Conservation (phyloP, 2,329 filamentous ascomycete species). For the Xylaria sp. region DNA sequence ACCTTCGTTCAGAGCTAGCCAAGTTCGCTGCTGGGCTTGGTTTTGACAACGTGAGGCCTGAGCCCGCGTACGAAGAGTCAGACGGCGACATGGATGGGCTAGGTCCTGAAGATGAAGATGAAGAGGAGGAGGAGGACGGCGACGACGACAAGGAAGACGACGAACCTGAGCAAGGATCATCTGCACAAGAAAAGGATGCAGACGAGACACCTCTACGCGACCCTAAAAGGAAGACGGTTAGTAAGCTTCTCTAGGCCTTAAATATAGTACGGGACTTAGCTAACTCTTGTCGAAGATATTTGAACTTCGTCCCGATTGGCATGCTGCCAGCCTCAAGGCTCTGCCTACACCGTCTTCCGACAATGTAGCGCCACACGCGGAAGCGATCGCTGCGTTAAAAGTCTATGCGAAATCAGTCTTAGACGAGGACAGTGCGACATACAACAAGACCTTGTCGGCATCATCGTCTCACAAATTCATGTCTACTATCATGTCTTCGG, state of each 20-base stretch:
- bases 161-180: slow-evolving; percentile 37
- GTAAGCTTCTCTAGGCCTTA: slow-evolving; percentile 38
- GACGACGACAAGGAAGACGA: slow-evolving; percentile 41
- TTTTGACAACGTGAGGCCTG: slow-evolving; percentile 47
- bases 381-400: slow-evolving; percentile 57
- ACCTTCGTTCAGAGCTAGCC: slow-evolving; percentile 53
- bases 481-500: slow-evolving; percentile 94
- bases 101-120: slow-evolving; percentile 25
- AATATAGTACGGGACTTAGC: slow-evolving; percentile 2
- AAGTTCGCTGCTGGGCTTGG: slow-evolving; percentile 55
- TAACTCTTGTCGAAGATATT: slow-evolving; percentile 47
- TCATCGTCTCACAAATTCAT: slow-evolving; percentile 95
- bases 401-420: slow-evolving; percentile 74
- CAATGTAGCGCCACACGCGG: slow-evolving; percentile 46
- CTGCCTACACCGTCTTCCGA: slow-evolving; percentile 51
- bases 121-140: slow-evolving; percentile 39
- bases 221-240: slow-evolving; percentile 45
- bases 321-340: slow-evolving; percentile 47
- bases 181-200: slow-evolving; percentile 23
- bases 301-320: slow-evolving; percentile 62
- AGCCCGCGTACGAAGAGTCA: slow-evolving; percentile 43
- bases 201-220: slow-evolving; percentile 35
- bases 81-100: slow-evolving; percentile 41
- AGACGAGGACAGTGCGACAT: slow-evolving; percentile 75
- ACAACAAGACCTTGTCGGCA: slow-evolving; percentile 72